Evolutionary conservation across 805 yeast species (phyloP).

Genomic region (Wickerhamomyces subpelliculosus): DNA sequence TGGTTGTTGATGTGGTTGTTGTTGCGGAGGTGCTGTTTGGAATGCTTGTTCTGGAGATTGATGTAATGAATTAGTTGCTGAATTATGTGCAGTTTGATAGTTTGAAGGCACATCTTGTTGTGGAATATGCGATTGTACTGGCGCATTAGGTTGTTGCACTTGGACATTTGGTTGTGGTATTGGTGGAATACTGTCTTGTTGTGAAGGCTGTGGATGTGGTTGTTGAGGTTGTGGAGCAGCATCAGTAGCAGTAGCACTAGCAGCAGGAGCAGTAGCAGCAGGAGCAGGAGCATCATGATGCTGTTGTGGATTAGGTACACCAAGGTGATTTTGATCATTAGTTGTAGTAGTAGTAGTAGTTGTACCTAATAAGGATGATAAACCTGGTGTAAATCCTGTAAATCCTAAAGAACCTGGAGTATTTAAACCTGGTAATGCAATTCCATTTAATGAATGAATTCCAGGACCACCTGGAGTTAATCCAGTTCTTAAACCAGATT

Average conservation of each 20-base stretch:
- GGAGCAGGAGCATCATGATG: conserved; percentile 1
- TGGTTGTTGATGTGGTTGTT: neutral
- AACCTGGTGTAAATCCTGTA: conserved; percentile 28
- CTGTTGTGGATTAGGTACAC: neutral
- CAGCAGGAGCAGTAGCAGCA: neutral
- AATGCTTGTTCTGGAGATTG: conserved; percentile 1
- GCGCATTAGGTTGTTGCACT: neutral
- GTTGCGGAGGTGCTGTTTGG: neutral
- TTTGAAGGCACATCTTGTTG: too few species aligned
- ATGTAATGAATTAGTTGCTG: conserved; percentile 2
- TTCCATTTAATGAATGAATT: conserved; percentile 32
- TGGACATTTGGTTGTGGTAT: too few species aligned
- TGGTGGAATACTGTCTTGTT: too few species aligned
- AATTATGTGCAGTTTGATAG: neutral
- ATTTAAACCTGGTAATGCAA: conserved; percentile 20
- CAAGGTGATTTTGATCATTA: conserved; percentile 2
- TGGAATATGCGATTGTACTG: too few species aligned
- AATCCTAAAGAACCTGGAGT: conserved; percentile 19
- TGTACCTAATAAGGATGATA: conserved; percentile 22
- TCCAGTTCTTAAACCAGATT: conserved; percentile 64
- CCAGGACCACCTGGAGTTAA: conserved; percentile 59
- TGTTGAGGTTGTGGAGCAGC: too few species aligned
- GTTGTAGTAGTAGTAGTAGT: conserved; percentile 5
- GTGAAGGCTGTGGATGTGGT: too few species aligned
- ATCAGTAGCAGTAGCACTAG: too few species aligned